Percentiles rank a stretch among this genome's conserved stretches.
phyloP scores from a whole-genome alignment of 2,329 filamentous ascomycete species.

The Zymoseptoria passerinii region DNA sequence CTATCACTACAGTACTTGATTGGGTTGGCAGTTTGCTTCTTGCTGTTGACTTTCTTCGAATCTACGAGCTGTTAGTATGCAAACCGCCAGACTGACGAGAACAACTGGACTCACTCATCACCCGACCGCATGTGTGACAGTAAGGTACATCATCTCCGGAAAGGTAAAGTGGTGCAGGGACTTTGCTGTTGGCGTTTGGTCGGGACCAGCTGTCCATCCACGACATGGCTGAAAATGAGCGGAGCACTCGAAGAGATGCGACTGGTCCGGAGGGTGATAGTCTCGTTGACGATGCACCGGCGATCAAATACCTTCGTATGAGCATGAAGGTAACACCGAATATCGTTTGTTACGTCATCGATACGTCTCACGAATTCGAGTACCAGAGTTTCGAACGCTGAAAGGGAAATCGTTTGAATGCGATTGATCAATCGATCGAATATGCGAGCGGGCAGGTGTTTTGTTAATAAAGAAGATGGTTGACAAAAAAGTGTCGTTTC shows the following conservation, averaged over 20 bases:
- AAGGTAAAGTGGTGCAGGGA: conserved; percentile 39
- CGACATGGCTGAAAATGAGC: conserved; percentile 30
- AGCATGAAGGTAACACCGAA: background rate
- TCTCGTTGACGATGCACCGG: background rate
- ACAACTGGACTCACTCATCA: conserved; percentile 46
- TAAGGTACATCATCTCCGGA: conserved; percentile 44
- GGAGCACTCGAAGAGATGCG: background rate
- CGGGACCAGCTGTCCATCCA: conserved; percentile 41
- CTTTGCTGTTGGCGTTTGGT: conserved; percentile 18
- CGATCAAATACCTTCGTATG: background rate
- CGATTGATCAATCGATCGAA: background rate
- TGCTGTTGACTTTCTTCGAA: conserved; percentile 19
- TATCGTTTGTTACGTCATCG: background rate
- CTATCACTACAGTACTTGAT: conserved; percentile 52
- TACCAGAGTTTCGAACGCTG: background rate
- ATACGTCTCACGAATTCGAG: background rate
- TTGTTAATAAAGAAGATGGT: background rate
- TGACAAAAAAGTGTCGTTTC: background rate
- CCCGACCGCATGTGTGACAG: conserved; percentile 50
- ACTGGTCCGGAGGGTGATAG: background rate
- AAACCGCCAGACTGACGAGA: no score
- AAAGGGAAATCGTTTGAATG: background rate
- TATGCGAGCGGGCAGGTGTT: background rate
- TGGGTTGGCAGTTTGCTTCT: conserved; percentile 21
- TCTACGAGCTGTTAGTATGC: background rate